These are phyloP conservation scores for Lepidium sativum DNA, from an alignment of 345 rosid species.

Conservation along the genomic window DNA sequence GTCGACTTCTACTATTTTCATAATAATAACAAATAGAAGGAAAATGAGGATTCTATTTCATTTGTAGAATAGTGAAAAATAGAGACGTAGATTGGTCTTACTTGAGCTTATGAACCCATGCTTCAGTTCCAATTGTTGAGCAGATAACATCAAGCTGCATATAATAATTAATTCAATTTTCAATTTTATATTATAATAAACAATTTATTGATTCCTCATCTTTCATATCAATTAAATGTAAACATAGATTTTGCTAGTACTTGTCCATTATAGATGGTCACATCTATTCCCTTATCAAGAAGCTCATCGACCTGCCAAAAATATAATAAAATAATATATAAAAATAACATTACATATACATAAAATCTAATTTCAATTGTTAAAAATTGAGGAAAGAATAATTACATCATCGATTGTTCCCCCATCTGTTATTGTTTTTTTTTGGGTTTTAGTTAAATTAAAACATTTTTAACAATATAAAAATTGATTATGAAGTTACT, in stretches of 20 bases:
- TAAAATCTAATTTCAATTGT: not conserved
- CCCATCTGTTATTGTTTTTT: conserved; percentile 60
- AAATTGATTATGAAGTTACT: not conserved
- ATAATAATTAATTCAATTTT: not conserved
- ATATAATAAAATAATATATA: not conserved
- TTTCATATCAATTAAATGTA: not conserved
- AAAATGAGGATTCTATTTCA: no score
- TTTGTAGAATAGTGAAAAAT: not conserved
- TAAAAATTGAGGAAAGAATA: not conserved
- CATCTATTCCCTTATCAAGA: conserved; percentile 62
- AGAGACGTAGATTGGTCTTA: conserved; percentile 15
- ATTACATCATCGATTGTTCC: conserved; percentile 59
- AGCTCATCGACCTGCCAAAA: conserved; percentile 61
- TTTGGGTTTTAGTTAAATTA: no score
- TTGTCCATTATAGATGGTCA: conserved; percentile 83
- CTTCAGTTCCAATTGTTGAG: conserved; percentile 76
- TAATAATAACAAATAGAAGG: no score
- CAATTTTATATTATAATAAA: not conserved
- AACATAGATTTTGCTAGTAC: conserved; percentile 27
- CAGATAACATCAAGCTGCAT: conserved; percentile 77
- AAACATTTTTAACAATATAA: no score
- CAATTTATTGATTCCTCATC: not conserved
- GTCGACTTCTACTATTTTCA: no score
- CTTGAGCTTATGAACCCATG: conserved; percentile 91
- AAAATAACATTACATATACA: no score